Conservation (phyloP, 2,329 filamentous ascomycete species). For the Grosmannia penicillata region DNA sequence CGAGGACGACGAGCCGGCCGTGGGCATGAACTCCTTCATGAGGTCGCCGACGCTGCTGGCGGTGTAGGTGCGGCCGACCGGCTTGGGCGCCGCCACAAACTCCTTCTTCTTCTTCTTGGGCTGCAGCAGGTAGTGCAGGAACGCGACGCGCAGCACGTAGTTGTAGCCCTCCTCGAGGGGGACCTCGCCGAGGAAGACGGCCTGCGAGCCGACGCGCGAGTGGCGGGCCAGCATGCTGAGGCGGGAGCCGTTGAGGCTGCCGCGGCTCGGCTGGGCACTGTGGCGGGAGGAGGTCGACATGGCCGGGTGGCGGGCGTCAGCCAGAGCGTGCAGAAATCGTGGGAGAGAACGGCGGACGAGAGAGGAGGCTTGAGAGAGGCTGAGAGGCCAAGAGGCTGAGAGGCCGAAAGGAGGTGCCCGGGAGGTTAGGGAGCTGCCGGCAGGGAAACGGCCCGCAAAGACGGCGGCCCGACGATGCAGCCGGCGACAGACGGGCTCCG, state of each 20-base stretch:
- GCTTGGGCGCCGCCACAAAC: constrained; percentile 50
- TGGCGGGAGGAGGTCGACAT: constrained; percentile 39
- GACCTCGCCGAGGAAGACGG: constrained; percentile 25
- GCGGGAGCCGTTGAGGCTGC: constrained; percentile 28
- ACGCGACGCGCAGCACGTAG: constrained; percentile 80
- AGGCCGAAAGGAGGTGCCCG: no score
- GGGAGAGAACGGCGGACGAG: no score
- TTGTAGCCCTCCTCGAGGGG: constrained; percentile 74
- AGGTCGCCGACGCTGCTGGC: constrained; percentile 65
- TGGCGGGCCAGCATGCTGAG: constrained; percentile 24
- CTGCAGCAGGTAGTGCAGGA: constrained; percentile 83
- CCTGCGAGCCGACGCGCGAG: constrained; percentile 28
- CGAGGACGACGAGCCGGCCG: constrained; percentile 24
- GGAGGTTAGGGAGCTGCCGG: not conserved
- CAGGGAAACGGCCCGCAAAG: not conserved
- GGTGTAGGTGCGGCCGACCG: constrained; percentile 4
- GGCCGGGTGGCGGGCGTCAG: constrained; percentile 5
- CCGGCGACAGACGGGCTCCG: no score
- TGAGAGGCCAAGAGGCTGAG: no score
- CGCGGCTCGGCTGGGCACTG: constrained; percentile 29
- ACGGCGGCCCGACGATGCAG: not conserved
- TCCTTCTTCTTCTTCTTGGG: constrained; percentile 81
- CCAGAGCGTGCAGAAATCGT: no score
- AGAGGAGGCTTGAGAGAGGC: not conserved
- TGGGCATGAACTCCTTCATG: constrained; percentile 64